A percentile compares a stretch with the other conserved stretches of the same genome.
These are phyloP conservation scores for Pulveroboletus frians DNA, from an alignment of 768 basidiomycete genomes.

Conservation along the genomic window DNA sequence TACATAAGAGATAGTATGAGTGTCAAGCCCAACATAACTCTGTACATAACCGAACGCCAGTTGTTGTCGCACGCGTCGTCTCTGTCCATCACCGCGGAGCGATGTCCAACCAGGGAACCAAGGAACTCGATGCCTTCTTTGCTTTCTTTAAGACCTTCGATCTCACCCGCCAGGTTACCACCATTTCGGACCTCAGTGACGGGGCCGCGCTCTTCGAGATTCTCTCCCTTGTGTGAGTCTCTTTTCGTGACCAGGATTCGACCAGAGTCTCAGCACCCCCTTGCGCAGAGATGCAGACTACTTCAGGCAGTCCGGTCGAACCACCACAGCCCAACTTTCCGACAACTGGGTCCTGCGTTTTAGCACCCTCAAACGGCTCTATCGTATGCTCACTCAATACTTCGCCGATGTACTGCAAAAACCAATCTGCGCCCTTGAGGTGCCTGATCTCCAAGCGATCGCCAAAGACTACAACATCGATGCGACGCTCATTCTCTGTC, in stretches of 20 bases:
- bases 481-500: constrained; percentile 71
- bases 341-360: constrained; percentile 92
- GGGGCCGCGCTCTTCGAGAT: constrained; percentile 73
- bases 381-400: constrained; percentile 85
- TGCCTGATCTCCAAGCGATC: constrained; percentile 83
- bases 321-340: constrained; percentile 54
- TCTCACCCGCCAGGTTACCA: constrained; percentile 57
- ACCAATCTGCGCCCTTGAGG: constrained; percentile 69
- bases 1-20: constrained; percentile 22
- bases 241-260: not conserved
- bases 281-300: constrained; percentile 65
- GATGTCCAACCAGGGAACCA: constrained; percentile 40
- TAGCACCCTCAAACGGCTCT: constrained; percentile 75
- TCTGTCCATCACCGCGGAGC: not conserved
- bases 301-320: constrained; percentile 60
- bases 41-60: constrained; percentile 1
- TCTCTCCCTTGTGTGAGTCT: constrained; percentile 66
- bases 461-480: constrained; percentile 67
- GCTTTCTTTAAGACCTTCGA: constrained; percentile 74
- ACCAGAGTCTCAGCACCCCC: constrained; percentile 7
- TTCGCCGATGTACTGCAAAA: constrained; percentile 80
- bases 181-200: constrained; percentile 71
- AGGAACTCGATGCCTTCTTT: constrained; percentile 77
- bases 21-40: not conserved
- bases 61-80: constrained; percentile 2